Evolutionary conservation across 2,329 filamentous ascomycete species (phyloP), one percentile per base, ranked within the genome.

Genomic region (Colletotrichum liriopes): DNA sequence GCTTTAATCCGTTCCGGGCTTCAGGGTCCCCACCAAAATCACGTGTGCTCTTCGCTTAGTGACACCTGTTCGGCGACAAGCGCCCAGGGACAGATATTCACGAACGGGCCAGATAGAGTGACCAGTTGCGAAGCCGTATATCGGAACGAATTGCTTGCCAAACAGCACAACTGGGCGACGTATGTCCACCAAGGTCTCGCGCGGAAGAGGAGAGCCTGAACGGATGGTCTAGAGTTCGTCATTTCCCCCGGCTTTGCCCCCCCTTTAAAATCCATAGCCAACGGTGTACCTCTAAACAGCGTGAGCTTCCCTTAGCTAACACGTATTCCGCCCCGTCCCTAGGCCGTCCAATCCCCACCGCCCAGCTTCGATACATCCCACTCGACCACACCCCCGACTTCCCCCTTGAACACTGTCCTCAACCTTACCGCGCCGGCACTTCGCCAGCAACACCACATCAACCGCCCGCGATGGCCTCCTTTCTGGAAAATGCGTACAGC

Each of bases 401-500:
- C 63, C 62, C 61, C 67, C 64, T 70, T 66, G 64, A 73, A 73
- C 70, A 68, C 72, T 58, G 65, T 73, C 65, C 64, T 64, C 70
- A 64, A 70, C 74, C 72, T 75, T 72, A 71, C 72, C 70, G 74
- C 73, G 72, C 73, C 72, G 73, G 73, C 72, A 75, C 61, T 52
- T 51, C 65, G 74, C 74, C 74, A 72, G 72, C 67, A 72, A 65
- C 59, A 72, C 54, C 65, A 65, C 54, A 68, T 72, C 75, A 41
- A 67, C 76, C 66, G 55, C 78, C 81, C 89, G 93, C 77, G 84
- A 99, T 98, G 96, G 93, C 96, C 85, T 93, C 93, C 77, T 98
- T 97, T 83, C 90, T 98, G 75, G 96, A 99, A 82, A 93, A 94
- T 83, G 90, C 96, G 76, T 99, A 98, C 89, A 98, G 94, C 85